phyloP scores from a whole-genome alignment of 306 rosid genomes.

The Quercus glauca region DNA sequence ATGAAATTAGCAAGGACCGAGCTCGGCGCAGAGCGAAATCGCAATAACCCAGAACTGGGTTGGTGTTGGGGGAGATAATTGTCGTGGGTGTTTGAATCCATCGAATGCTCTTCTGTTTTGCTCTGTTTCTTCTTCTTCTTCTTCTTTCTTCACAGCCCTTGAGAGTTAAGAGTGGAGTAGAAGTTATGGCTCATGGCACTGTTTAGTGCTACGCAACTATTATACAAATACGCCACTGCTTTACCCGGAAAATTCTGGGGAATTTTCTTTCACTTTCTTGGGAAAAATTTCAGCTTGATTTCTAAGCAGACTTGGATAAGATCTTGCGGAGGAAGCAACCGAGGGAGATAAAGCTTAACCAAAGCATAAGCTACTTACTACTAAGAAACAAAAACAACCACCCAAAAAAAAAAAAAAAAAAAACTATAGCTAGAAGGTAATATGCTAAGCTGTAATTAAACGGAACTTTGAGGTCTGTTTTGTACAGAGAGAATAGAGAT shows the following conservation, averaged over 20 bases:
- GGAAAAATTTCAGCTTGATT: conserved; percentile 45
- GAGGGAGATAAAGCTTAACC: conserved; percentile 1
- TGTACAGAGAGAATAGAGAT: conserved; percentile 5
- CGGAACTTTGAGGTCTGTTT: conserved; percentile 25
- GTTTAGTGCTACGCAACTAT: conserved; percentile 28
- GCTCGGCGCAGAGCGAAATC: conserved; percentile 71
- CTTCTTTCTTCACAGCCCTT: background rate
- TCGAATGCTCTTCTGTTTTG: conserved; percentile 10
- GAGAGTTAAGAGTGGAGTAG: conserved; percentile 4
- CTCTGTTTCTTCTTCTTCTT: background rate
- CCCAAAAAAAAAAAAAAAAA: background rate
- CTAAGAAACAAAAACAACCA: background rate
- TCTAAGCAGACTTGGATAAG: conserved; percentile 79
- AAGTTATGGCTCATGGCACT: conserved; percentile 23
- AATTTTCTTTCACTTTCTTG: conserved; percentile 30
- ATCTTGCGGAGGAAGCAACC: conserved; percentile 75
- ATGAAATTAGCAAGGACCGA: conserved; percentile 40
- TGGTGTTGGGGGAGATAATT: conserved; percentile 34
- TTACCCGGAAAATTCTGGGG: conserved; percentile 33
- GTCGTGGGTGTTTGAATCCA: conserved; percentile 60
- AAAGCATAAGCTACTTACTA: conserved; percentile 14
- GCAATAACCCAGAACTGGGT: conserved; percentile 63
- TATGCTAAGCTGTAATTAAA: conserved; percentile 17
- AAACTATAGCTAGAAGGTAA: conserved; percentile 23
- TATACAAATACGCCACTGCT: conserved; percentile 18